Conservation (phyloP, 768 basidiomycete species). For the Hydnum rufescens region DNA sequence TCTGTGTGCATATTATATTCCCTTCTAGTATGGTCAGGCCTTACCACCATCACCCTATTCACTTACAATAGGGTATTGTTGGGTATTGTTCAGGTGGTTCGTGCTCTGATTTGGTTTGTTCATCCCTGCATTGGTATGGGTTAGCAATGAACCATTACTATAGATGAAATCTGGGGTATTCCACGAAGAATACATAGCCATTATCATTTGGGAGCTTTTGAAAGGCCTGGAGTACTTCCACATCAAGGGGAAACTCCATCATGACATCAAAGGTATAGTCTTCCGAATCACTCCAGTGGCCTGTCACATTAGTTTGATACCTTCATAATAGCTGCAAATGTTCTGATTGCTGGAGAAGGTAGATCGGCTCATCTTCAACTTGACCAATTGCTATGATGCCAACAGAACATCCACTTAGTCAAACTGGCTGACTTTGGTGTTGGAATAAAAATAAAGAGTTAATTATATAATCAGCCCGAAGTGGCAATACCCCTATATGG, state of each 20-base stretch:
- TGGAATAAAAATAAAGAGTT: no score
- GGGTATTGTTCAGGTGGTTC: slow-evolving; percentile 97
- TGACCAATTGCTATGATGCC: no score
- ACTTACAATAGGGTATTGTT: slow-evolving; percentile 11
- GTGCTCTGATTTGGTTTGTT: slow-evolving; percentile 77
- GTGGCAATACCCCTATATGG: no score
- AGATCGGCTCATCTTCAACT: neutral
- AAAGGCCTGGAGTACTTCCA: slow-evolving; percentile 91
- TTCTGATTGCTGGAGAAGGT: slow-evolving; percentile 67
- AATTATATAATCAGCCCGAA: no score
- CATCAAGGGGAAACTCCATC: slow-evolving; percentile 86
- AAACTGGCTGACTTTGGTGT: slow-evolving; percentile 99
- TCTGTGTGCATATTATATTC: no score
- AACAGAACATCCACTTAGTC: slow-evolving; percentile 24
- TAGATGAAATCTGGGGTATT: slow-evolving; percentile 99
- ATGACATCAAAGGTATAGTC: slow-evolving; percentile 99
- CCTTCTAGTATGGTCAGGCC: no score
- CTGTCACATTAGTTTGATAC: neutral
- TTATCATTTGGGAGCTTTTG: slow-evolving; percentile 81
- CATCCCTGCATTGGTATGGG: slow-evolving; percentile 3
- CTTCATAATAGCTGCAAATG: slow-evolving; percentile 57
- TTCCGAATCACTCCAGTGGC: slow-evolving; percentile 7
- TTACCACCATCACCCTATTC: no score
- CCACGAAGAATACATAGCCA: slow-evolving; percentile 96
- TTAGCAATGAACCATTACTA: neutral